Base-by-base conservation (phyloP, 106 monocot genomes). In the Phalaenopsis aphrodite region DNA sequence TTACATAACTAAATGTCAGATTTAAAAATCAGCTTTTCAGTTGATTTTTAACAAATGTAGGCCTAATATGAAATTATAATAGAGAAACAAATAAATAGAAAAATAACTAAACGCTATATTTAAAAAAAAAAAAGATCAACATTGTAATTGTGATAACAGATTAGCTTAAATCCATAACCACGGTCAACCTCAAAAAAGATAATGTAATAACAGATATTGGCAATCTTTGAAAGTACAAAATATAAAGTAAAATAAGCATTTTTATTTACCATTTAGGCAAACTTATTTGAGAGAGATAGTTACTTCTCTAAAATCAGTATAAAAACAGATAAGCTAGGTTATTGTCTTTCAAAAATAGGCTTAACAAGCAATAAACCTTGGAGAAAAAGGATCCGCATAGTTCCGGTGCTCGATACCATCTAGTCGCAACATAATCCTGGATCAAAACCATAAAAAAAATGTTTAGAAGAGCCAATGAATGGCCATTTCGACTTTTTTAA, bases 361-460 rank as follows among this genome's bases (percentile, higher is more conserved):
- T 75, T 18, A 55, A 47, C n/a, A 58, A 74, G 77, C 45, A 24
- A 87, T 73, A 75, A 72, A 93, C 93, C 91, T 94, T 91, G 14
- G 94, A 94, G 79, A 91, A 92, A 85, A 94, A 92, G 10, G 94
- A 94, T 66, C 94, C 94, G 79, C 91, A 94, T 19, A 94, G 79
- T 79, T 94, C 94, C 15, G 94, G 94, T 39, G 94, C 94, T 57
- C 94, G 81, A 55, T 94, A 94, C 94, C 94, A 94, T 71, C 94
- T 89, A 38, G 94, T 94, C 83, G 94, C 94, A 85, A 94, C 91
- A 86, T 94, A 94, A 82, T 94, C 94, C 93, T 93, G 79, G 12
- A 83, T 85, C 16, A 6, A 79, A 56, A 83, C n/a, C 69, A 55
- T 18, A 8, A 14, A 64, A 21, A 15, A 17, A 57, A 64, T 15